Conservation (phyloP, 257 asterid species). For the Forsythia viridissima region DNA sequence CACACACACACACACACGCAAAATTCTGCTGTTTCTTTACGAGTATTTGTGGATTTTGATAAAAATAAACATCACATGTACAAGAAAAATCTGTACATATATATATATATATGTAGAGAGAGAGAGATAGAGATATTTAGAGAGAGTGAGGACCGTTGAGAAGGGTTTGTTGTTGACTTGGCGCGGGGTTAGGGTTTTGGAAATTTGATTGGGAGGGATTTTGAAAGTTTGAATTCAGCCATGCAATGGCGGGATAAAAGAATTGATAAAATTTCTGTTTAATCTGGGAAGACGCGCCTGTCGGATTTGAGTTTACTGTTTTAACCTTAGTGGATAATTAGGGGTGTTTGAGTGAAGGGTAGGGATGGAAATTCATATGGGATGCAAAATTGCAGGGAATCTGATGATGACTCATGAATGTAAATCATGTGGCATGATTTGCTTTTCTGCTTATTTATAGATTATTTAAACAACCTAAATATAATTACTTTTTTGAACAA, state of each 20-base stretch:
- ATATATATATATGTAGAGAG: neutral
- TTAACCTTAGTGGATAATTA: conserved; percentile 18
- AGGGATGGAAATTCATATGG: neutral
- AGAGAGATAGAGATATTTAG: neutral
- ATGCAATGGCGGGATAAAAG: conserved; percentile 56
- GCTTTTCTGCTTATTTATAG: no score
- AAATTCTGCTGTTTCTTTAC: neutral
- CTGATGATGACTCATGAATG: conserved; percentile 18
- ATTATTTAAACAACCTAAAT: no score
- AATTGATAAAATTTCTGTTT: neutral
- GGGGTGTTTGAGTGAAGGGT: conserved; percentile 10
- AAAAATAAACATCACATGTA: neutral
- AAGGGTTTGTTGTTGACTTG: conserved; percentile 43
- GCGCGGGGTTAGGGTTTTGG: conserved; percentile 54
- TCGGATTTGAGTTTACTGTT: neutral
- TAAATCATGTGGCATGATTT: neutral
- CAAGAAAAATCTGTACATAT: neutral
- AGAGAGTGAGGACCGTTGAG: conserved; percentile 41
- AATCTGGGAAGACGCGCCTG: conserved; percentile 38
- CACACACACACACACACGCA: neutral
- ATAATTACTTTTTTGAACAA: no score
- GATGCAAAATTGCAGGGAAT: conserved; percentile 32
- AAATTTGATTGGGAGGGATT: conserved; percentile 51
- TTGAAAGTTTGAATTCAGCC: conserved; percentile 67
- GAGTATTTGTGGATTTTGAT: neutral